Conservation (phyloP, 805 yeast species). For the Ogataea nitratoaversa region DNA sequence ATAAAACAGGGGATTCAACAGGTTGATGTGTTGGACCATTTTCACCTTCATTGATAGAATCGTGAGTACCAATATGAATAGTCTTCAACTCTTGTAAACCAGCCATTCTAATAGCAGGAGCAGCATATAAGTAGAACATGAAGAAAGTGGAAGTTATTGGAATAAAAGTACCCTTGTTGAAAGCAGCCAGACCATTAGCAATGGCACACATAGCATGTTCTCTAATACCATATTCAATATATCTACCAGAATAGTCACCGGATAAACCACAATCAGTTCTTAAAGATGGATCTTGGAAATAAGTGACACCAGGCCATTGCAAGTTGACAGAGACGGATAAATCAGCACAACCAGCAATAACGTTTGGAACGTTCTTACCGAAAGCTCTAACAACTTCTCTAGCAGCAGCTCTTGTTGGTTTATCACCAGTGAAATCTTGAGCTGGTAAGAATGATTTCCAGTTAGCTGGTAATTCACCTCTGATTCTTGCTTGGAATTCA, state of each 20-base stretch:
- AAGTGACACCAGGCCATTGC: slow-evolving; percentile 79
- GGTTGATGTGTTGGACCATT: slow-evolving; percentile 95
- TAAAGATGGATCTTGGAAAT: slow-evolving; percentile 85
- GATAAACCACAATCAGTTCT: slow-evolving; percentile 38
- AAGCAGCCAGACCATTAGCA: slow-evolving; percentile 94
- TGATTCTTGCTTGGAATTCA: slow-evolving; percentile 73
- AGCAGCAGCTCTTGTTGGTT: slow-evolving; percentile 93
- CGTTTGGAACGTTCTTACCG: slow-evolving; percentile 57
- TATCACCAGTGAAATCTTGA: slow-evolving; percentile 78
- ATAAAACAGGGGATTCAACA: slow-evolving; percentile 68
- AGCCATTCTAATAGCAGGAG: slow-evolving; percentile 84
- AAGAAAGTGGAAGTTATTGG: slow-evolving; percentile 54
- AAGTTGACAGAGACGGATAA: slow-evolving; percentile 87
- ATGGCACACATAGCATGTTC: slow-evolving; percentile 99
- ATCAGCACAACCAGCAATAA: slow-evolving; percentile 97
- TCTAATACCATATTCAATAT: slow-evolving; percentile 96
- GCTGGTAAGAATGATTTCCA: slow-evolving; percentile 82
- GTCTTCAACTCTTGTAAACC: slow-evolving; percentile 80
- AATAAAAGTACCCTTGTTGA: slow-evolving; percentile 83
- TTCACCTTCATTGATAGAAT: slow-evolving; percentile 87
- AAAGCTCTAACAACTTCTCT: slow-evolving; percentile 67
- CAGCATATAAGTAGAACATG: slow-evolving; percentile 83
- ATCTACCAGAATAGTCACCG: slow-evolving; percentile 89
- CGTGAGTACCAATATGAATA: slow-evolving; percentile 86
- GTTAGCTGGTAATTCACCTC: slow-evolving; percentile 71